Evolutionary conservation across 2,329 filamentous ascomycete genomes (phyloP).

Genomic region (Fusarium verticillioides): DNA sequence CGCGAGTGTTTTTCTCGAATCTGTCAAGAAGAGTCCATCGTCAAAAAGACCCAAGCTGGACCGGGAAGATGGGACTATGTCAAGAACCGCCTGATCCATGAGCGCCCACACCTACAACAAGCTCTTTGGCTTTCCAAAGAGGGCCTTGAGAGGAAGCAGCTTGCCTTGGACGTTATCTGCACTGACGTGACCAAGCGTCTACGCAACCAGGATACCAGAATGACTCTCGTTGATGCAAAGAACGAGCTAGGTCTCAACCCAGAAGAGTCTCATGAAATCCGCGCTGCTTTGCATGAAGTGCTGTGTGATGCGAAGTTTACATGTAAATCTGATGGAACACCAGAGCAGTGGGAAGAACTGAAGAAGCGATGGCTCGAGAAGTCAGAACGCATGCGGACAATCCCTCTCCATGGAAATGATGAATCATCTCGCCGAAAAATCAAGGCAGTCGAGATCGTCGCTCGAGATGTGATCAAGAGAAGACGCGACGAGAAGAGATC

Average conservation of each 20-base stretch:
- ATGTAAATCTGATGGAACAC: constrained; percentile 77
- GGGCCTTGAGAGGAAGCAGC: constrained; percentile 68
- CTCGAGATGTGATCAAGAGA: constrained; percentile 81
- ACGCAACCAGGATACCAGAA: constrained; percentile 70
- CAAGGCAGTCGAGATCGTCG: constrained; percentile 76
- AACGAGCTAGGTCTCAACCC: constrained; percentile 63
- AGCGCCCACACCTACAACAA: constrained; percentile 70
- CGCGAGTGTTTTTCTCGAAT: constrained; percentile 76
- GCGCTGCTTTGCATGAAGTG: constrained; percentile 73
- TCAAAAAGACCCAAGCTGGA: constrained; percentile 81
- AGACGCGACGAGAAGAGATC: constrained; percentile 70
- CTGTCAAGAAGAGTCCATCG: constrained; percentile 73
- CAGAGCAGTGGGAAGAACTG: constrained; percentile 76
- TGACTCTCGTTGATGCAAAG: constrained; percentile 80
- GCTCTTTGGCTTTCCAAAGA: constrained; percentile 69
- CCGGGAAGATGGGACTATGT: constrained; percentile 78
- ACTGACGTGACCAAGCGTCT: constrained; percentile 85
- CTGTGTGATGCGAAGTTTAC: constrained; percentile 74
- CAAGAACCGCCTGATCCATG: constrained; percentile 74
- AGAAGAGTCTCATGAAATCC: constrained; percentile 65
- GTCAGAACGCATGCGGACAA: constrained; percentile 64
- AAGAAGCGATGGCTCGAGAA: constrained; percentile 74
- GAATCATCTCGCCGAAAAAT: constrained; percentile 65
- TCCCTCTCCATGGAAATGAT: constrained; percentile 63
- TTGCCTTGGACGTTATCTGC: constrained; percentile 82